phyloP scores from a whole-genome alignment of 106 monocot genomes.

The Acanthochlamys bracteata region DNA sequence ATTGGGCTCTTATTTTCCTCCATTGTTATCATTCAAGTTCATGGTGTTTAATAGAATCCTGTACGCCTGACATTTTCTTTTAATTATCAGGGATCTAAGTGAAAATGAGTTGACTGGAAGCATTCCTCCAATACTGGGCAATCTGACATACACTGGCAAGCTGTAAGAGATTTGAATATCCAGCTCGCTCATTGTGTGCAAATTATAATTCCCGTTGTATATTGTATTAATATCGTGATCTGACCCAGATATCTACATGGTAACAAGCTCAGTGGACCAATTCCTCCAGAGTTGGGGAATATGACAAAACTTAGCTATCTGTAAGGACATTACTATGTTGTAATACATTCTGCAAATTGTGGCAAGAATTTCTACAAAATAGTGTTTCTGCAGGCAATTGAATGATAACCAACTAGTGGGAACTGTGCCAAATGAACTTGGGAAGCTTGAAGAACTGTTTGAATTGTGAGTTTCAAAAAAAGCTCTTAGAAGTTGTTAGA shows the following conservation, averaged over 20 bases:
- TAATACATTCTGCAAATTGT: not conserved
- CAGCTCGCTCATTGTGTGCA: not conserved
- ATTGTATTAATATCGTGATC: not conserved
- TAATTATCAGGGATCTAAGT: slow-evolving; percentile 87
- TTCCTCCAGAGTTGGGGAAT: slow-evolving; percentile 93
- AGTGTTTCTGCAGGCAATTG: slow-evolving; percentile 58
- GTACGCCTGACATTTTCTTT: not conserved
- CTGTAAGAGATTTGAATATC: slow-evolving; percentile 36
- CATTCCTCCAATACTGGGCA: slow-evolving; percentile 91
- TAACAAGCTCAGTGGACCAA: slow-evolving; percentile 81
- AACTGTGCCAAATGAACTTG: slow-evolving; percentile 76
- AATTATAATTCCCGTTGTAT: not conserved
- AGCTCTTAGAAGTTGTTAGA: not conserved
- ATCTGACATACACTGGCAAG: slow-evolving; percentile 90
- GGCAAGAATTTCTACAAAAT: too few species aligned
- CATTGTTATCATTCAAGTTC: too few species aligned
- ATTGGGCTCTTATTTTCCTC: too few species aligned
- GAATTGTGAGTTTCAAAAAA: slow-evolving; percentile 49
- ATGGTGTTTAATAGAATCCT: not conserved
- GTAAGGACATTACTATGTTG: too few species aligned
- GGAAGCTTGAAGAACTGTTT: slow-evolving; percentile 81
- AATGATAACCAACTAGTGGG: slow-evolving; percentile 77
- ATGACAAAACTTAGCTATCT: slow-evolving; percentile 96
- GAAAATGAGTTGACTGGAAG: slow-evolving; percentile 78
- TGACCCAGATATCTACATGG: slow-evolving; percentile 75